phyloP scores from a whole-genome alignment of 805 yeast genomes.

The Cyberlindnera misumaiensis region DNA sequence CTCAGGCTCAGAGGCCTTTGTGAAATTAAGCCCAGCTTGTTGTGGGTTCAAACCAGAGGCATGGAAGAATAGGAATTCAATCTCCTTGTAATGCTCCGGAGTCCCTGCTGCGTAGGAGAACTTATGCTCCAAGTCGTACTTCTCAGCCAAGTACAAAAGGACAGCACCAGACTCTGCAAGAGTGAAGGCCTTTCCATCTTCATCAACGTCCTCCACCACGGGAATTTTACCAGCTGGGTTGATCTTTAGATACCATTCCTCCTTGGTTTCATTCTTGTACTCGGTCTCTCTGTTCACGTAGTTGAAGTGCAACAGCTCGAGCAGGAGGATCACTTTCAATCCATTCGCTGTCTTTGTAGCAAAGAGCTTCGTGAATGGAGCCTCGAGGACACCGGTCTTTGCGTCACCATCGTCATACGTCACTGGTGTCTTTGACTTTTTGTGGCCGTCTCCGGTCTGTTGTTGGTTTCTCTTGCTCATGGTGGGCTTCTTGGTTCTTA shows the following conservation, averaged over 20 bases:
- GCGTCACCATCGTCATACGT: constrained; percentile 10
- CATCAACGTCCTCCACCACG: constrained; percentile 32
- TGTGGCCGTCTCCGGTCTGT: neutral
- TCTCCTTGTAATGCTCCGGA: constrained; percentile 40
- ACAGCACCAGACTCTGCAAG: constrained; percentile 59
- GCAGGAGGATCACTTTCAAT: constrained; percentile 29
- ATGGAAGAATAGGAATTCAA: constrained; percentile 50
- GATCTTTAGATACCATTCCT: constrained; percentile 46
- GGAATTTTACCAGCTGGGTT: constrained; percentile 63
- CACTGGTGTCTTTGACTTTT: constrained; percentile 1
- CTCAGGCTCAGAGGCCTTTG: constrained; percentile 39
- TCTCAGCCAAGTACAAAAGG: constrained; percentile 48
- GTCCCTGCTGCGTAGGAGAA: constrained; percentile 30
- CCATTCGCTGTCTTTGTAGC: constrained; percentile 35
- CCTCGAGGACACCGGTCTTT: constrained; percentile 18
- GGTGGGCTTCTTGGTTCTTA: neutral
- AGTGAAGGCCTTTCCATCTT: constrained; percentile 33
- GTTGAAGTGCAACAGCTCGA: constrained; percentile 28
- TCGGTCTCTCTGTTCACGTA: constrained; percentile 33
- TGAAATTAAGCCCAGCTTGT: constrained; percentile 45
- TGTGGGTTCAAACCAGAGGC: constrained; percentile 53
- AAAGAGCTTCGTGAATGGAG: constrained; percentile 38
- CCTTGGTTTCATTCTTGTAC: constrained; percentile 39
- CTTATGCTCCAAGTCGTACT: constrained; percentile 47
- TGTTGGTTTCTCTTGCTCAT: constrained; percentile 1